Percentiles rank a stretch among this genome's conserved stretches.
phyloP scores from a whole-genome alignment of 805 yeast species.

The Candida boleticola region DNA sequence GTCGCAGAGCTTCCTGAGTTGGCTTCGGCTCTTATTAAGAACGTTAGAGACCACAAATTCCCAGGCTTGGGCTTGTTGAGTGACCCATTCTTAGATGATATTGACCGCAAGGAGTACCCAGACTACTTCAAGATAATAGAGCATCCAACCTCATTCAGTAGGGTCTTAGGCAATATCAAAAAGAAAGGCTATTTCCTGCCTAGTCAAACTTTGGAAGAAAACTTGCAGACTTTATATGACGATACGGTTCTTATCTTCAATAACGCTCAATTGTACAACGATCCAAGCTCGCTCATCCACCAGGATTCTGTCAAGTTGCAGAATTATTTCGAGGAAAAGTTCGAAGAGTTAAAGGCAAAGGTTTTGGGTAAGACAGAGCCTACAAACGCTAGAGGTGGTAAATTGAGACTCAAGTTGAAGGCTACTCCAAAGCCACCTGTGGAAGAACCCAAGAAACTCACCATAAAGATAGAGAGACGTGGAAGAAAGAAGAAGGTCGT shows the following conservation, averaged over 20 bases:
- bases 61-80: slow-evolving; percentile 53
- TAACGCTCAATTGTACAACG: slow-evolving; percentile 80
- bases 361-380: slow-evolving; percentile 7
- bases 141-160: slow-evolving; percentile 70
- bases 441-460: slow-evolving; percentile 23
- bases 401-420: slow-evolving; percentile 26
- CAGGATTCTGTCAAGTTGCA: slow-evolving; percentile 67
- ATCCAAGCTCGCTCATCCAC: slow-evolving; percentile 66
- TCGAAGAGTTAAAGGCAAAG: slow-evolving; percentile 23
- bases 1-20: slow-evolving; percentile 18
- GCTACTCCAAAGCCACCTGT: slow-evolving; percentile 13
- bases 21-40: slow-evolving; percentile 30
- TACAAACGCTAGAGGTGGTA: slow-evolving; percentile 9
- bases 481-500: slow-evolving; percentile 18
- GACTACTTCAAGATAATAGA: slow-evolving; percentile 75
- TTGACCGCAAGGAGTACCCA: slow-evolving; percentile 68
- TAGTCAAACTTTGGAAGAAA: slow-evolving; percentile 30
- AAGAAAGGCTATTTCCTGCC: slow-evolving; percentile 40
- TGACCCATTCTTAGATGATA: slow-evolving; percentile 74
- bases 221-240: slow-evolving; percentile 56
- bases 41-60: slow-evolving; percentile 43
- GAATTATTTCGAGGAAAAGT: slow-evolving; percentile 47
- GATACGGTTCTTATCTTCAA: slow-evolving; percentile 64
- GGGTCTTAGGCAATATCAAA: slow-evolving; percentile 53
- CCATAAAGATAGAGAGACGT: slow-evolving; percentile 17